phyloP scores from a whole-genome alignment of 2,329 filamentous ascomycete species.

The Lachnellula cervina region DNA sequence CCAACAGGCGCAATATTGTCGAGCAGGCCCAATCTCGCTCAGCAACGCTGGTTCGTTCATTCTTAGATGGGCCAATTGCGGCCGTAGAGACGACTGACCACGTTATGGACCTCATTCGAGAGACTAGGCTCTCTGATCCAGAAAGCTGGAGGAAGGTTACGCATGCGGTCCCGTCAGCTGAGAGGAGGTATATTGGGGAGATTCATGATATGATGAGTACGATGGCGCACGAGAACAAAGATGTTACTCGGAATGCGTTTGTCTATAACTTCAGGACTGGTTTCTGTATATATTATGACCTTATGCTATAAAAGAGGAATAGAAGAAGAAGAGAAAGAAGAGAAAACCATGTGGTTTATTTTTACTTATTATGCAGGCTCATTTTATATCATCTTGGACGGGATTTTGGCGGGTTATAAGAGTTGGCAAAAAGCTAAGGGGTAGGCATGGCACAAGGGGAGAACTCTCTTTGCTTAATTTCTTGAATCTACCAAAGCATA shows the following conservation, averaged over 20 bases:
- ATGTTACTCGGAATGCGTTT: conserved; percentile 67
- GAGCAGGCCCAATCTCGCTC: conserved; percentile 64
- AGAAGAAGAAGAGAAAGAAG: too few relatives aligned
- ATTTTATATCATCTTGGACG: too few relatives aligned
- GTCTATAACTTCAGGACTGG: conserved; percentile 89
- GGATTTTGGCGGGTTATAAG: too few relatives aligned
- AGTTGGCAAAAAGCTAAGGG: too few relatives aligned
- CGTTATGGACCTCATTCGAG: conserved; percentile 69
- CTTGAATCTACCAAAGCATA: too few relatives aligned
- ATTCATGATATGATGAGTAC: conserved; percentile 69
- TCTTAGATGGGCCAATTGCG: conserved; percentile 72
- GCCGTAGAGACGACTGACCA: conserved; percentile 86
- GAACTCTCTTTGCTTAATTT: too few relatives aligned
- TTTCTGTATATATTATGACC: conserved; percentile 79
- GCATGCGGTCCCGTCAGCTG: conserved; percentile 69
- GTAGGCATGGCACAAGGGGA: too few relatives aligned
- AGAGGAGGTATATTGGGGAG: conserved; percentile 78
- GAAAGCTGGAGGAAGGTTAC: conserved; percentile 82
- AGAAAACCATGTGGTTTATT: too few relatives aligned
- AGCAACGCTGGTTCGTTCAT: conserved; percentile 62
- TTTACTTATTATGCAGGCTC: too few relatives aligned
- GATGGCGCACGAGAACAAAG: conserved; percentile 56
- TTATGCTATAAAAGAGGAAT: too few relatives aligned
- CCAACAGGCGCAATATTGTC: conserved; percentile 79
- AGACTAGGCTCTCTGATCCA: conserved; percentile 69